Evolutionary conservation across 441 rosid genomes (phyloP), one percentile per base, ranked within the genome.

Genomic region (Mallotus japonicus): DNA sequence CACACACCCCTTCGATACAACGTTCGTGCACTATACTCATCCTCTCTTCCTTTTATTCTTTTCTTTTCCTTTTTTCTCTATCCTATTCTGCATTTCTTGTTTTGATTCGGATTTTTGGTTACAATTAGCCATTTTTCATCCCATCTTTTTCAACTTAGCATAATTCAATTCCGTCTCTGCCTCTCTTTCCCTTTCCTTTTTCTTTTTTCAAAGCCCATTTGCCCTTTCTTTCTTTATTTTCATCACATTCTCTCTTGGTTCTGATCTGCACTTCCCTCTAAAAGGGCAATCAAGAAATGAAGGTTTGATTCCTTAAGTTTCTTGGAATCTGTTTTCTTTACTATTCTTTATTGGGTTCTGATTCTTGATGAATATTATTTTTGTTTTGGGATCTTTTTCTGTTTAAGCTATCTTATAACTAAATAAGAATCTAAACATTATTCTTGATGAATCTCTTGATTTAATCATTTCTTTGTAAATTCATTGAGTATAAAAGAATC

Each of bases 71-170:
- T 17, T 73, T 84, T 59, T 72, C 87, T 86, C 88, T 81, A 34
- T 89, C 87, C 82, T 85, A 87, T 42, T 82, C 86, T 86, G 92
- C 90, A 86, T 61, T 85, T 80, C 85, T 86, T 86, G 91, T 87
- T 86, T 73, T 65, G 74, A 79, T 82, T 73, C 84, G 82, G 76
- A 78, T 77, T 79, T 71, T 67, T 56, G 54, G 46, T 59, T 61
- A 24, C 24, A 47, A 13, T 24, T 24, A 42, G 3, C 24, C 61
- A 57, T 14, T 28, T 42, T 13, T 75, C 71, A 50, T 60, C 67
- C 66, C 55, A 63, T 63, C 15, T 77, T 79, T 83, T 77, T 74
- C 72, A 75, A 22, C 58, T 5, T 10, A 72, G 72, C 72, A 77
- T 73, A 49, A 83, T 83, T 79, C 77, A 67, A 55, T 75, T 77